Conservation (phyloP, 768 basidiomycete species). For the Boletus vermiculosoides region DNA sequence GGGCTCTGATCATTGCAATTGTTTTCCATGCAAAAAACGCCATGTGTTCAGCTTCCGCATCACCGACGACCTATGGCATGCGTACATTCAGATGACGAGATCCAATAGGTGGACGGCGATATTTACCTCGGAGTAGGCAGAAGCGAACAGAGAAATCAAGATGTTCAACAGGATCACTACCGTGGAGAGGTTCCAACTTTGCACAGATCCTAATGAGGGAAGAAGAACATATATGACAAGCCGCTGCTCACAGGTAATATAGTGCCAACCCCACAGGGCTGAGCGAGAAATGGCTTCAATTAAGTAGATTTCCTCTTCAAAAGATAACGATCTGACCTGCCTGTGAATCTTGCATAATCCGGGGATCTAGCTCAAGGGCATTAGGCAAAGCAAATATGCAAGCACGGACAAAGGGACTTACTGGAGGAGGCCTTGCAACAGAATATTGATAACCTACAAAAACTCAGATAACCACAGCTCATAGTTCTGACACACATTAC, state of each 20-base stretch:
- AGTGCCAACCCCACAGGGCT: conserved; percentile 62
- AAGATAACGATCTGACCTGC: conserved; percentile 37
- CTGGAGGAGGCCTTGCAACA: conserved; percentile 84
- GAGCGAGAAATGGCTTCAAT: background rate
- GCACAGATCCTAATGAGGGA: background rate
- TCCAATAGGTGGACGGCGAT: background rate
- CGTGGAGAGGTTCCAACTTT: conserved; percentile 80
- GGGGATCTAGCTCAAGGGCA: conserved; percentile 48
- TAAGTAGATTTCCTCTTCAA: background rate
- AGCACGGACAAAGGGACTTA: conserved; percentile 28
- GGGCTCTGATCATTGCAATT: conserved; percentile 79
- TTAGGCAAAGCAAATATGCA: background rate
- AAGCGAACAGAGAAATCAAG: conserved; percentile 92
- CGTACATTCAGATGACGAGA: conserved; percentile 1
- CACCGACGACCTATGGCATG: conserved; percentile 61
- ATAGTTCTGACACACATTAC: conserved; percentile 6
- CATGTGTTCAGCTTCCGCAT: conserved; percentile 88
- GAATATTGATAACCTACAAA: conserved; percentile 59
- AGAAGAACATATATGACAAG: background rate
- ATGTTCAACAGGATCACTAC: conserved; percentile 88
- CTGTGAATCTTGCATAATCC: conserved; percentile 56
- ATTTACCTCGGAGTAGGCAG: conserved; percentile 84
- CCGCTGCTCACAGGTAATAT: conserved; percentile 70
- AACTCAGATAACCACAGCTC: background rate
- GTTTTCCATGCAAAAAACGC: conserved; percentile 90